A percentile compares a stretch with the other conserved stretches of the same genome.
Conservation (phyloP, 208 protist species). For the Trypanosomatidae sp. region DNA sequence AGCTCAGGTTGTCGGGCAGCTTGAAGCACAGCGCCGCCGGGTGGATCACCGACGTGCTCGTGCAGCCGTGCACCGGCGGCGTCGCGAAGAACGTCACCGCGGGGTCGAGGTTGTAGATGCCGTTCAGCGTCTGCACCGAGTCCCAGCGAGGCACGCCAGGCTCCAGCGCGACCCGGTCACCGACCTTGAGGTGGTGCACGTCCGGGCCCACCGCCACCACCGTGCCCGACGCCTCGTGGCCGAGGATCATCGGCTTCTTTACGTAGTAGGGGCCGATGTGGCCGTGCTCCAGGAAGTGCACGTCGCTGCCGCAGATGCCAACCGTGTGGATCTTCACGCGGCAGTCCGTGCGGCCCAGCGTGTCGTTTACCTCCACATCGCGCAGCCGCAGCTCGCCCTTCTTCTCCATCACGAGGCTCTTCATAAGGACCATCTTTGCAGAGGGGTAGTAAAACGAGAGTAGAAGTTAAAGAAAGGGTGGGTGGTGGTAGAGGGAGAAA, state of each 20-base stretch:
- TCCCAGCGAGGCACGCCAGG: slow-evolving; percentile 62
- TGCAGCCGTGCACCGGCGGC: slow-evolving; percentile 60
- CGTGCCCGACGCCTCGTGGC: slow-evolving; percentile 64
- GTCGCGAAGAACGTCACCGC: slow-evolving; percentile 73
- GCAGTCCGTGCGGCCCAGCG: slow-evolving; percentile 42
- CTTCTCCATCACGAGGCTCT: slow-evolving; percentile 49
- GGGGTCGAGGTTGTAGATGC: slow-evolving; percentile 80
- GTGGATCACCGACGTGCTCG: slow-evolving; percentile 52
- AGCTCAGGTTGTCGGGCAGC: slow-evolving; percentile 61
- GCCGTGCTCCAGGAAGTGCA: neutral
- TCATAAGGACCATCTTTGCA: slow-evolving; percentile 37
- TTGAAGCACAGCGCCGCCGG: slow-evolving; percentile 61
- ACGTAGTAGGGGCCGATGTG: slow-evolving; percentile 29
- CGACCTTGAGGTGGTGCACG: slow-evolving; percentile 48
- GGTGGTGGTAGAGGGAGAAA: neutral
- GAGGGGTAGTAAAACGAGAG: too few relatives aligned
- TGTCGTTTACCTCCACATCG: slow-evolving; percentile 47
- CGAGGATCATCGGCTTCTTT: slow-evolving; percentile 62
- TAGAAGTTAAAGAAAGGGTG: too few relatives aligned
- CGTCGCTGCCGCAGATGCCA: slow-evolving; percentile 60
- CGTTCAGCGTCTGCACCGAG: slow-evolving; percentile 49
- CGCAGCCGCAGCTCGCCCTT: slow-evolving; percentile 39
- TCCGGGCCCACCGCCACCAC: slow-evolving; percentile 47
- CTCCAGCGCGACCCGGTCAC: slow-evolving; percentile 75
- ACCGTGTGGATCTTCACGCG: slow-evolving; percentile 58